Conservation (phyloP, 2,329 filamentous ascomycete species). For the Acrodontium crateriforme region DNA sequence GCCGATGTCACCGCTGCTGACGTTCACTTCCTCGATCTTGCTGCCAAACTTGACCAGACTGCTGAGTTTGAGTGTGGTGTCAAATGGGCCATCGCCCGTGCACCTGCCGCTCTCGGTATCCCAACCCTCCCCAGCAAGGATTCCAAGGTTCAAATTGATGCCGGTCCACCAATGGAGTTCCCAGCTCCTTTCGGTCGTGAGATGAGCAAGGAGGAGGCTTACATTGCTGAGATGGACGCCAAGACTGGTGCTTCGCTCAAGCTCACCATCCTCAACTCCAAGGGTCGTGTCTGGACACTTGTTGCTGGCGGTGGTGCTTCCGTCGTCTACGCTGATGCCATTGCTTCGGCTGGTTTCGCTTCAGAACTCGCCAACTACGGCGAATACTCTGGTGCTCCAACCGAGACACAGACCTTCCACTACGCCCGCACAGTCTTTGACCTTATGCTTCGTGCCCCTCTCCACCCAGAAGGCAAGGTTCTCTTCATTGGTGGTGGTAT, state of each 20-base stretch:
- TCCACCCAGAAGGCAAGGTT: constrained; percentile 82
- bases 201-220: constrained; percentile 96
- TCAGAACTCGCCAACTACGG: constrained; percentile 98
- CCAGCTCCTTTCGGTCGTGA: constrained; percentile 97
- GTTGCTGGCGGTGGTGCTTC: constrained; percentile 99
- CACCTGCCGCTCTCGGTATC: constrained; percentile 75
- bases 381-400: constrained; percentile 98
- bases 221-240: constrained; percentile 95
- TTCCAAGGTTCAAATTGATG: constrained; percentile 82
- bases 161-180: constrained; percentile 96
- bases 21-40: constrained; percentile 95
- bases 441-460: constrained; percentile 86
- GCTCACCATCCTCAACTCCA: constrained; percentile 85
- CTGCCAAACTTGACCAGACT: constrained; percentile 97
- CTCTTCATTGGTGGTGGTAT: constrained; percentile 99
- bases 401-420: constrained; percentile 98
- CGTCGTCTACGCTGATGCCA: constrained; percentile 97
- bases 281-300: constrained; percentile 91
- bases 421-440: constrained; percentile 95
- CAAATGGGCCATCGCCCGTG: constrained; percentile 96
- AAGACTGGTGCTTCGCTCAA: constrained; percentile 99
- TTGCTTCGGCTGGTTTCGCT: constrained; percentile 89
- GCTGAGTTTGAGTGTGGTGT: constrained; percentile 98
- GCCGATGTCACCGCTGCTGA: constrained; percentile 79
- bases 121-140: constrained; percentile 44